Percentiles rank a stretch among this genome's conserved stretches.
phyloP scores from a whole-genome alignment of 495 filamentous ascomycete species.

The Penicillium tannophilum region DNA sequence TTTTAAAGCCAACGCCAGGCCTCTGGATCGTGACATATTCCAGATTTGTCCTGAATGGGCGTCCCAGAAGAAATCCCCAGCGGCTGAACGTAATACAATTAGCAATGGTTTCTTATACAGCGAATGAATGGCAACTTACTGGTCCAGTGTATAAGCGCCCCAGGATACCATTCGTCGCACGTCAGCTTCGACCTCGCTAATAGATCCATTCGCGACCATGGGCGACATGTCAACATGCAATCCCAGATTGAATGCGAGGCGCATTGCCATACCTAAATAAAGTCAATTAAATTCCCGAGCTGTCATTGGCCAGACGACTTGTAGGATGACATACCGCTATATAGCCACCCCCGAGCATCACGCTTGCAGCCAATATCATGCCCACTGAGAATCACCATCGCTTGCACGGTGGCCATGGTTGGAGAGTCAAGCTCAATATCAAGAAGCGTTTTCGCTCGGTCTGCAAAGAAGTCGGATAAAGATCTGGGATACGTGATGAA shows the following conservation, averaged over 20 bases:
- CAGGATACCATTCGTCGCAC: conserved; percentile 38
- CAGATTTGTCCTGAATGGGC: conserved; percentile 20
- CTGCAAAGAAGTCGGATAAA: conserved; percentile 36
- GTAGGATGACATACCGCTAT: conserved; percentile 31
- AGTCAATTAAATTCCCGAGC: not conserved
- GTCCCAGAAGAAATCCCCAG: conserved; percentile 35
- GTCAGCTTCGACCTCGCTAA: conserved; percentile 30
- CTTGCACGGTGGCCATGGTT: conserved; percentile 36
- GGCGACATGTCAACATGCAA: conserved; percentile 36
- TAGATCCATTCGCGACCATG: conserved; percentile 28
- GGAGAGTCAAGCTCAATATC: conserved; percentile 41
- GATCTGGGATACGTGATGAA: conserved; percentile 32
- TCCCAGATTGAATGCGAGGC: conserved; percentile 39
- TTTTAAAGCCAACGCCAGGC: not conserved
- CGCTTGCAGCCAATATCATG: conserved; percentile 27
- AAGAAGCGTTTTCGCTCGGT: conserved; percentile 33
- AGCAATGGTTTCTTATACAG: not conserved
- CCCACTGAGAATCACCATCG: conserved; percentile 36
- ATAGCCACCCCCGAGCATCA: conserved; percentile 43
- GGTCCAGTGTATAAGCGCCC: conserved; percentile 36
- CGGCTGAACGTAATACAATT: conserved; percentile 17
- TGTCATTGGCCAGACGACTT: not conserved
- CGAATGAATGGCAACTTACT: conserved; percentile 22
- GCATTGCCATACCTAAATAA: conserved; percentile 42
- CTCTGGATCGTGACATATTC: conserved; percentile 14